These are phyloP conservation scores for Trichoderma sp. DNA, from an alignment of 2,329 filamentous ascomycete species.

Conservation along the genomic window DNA sequence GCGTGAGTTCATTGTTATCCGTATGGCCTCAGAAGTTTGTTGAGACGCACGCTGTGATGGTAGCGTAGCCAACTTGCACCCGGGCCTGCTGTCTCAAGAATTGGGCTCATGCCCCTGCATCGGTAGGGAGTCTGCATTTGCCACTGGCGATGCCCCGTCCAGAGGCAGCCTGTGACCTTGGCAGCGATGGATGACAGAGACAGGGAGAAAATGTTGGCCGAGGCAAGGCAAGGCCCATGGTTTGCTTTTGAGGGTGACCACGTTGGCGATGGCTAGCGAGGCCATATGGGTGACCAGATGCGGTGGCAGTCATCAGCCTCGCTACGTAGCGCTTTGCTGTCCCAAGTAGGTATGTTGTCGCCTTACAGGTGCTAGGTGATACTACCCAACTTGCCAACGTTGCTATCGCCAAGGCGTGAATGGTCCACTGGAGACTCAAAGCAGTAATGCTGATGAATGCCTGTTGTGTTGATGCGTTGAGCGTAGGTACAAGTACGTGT, in stretches of 20 bases:
- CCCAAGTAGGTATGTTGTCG: not conserved
- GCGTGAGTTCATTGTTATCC: constrained; percentile 1
- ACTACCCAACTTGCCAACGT: not conserved
- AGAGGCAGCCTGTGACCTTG: constrained; percentile 21
- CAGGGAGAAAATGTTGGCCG: not conserved
- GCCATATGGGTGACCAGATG: not conserved
- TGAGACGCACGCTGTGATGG: constrained; percentile 7
- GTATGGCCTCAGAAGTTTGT: constrained; percentile 7
- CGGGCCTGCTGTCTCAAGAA: not conserved
- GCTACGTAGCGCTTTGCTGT: constrained; percentile 19
- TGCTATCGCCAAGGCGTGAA: not conserved
- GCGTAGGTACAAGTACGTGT: too few species aligned
- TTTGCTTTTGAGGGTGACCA: not conserved
- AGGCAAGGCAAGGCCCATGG: not conserved
- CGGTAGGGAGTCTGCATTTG: constrained; percentile 21
- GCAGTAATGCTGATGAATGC: not conserved
- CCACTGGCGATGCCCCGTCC: constrained; percentile 1
- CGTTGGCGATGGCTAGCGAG: not conserved
- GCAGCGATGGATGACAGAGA: not conserved
- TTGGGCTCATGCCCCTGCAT: constrained; percentile 8
- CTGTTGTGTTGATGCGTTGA: constrained; percentile 1
- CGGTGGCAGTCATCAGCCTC: not conserved
- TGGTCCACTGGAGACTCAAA: not conserved
- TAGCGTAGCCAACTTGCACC: not conserved
- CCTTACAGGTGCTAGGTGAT: not conserved